phyloP scores from a whole-genome alignment of 1,284 basidiomycete species.

The Xerocomus tenax region DNA sequence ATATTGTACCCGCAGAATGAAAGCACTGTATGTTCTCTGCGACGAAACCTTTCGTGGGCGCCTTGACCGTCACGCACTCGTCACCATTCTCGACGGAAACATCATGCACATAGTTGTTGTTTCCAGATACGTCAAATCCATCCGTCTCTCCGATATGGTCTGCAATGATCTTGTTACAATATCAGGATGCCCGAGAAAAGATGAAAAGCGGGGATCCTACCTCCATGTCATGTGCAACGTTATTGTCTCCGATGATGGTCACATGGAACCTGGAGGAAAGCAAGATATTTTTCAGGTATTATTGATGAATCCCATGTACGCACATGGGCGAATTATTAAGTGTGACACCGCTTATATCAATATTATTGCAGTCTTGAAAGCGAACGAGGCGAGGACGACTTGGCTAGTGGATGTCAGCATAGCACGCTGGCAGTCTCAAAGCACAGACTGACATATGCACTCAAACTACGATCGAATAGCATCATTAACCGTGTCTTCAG shows the following conservation, averaged over 20 bases:
- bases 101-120: conserved; percentile 14
- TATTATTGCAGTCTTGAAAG: conserved; percentile 10
- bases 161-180: conserved; percentile 6
- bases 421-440: neutral
- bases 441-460: conserved; percentile 2
- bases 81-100: conserved; percentile 19
- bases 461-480: neutral
- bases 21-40: conserved; percentile 12
- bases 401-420: conserved; percentile 7
- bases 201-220: neutral
- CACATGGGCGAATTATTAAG: conserved; percentile 10
- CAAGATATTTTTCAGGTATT: neutral
- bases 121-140: conserved; percentile 16
- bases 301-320: neutral
- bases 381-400: conserved; percentile 7
- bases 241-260: conserved; percentile 7
- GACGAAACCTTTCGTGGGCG: conserved; percentile 11
- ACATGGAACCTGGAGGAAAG: conserved; percentile 11
- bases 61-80: conserved; percentile 17
- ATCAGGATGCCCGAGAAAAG: neutral
- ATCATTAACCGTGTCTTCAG: conserved; percentile 1
- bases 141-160: conserved; percentile 14
- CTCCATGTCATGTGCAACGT: conserved; percentile 12
- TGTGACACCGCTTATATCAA: conserved; percentile 17
- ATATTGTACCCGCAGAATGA: conserved; percentile 10